These are phyloP conservation scores for Penicillium angulare DNA, from an alignment of 495 filamentous ascomycete species.

Conservation along the genomic window DNA sequence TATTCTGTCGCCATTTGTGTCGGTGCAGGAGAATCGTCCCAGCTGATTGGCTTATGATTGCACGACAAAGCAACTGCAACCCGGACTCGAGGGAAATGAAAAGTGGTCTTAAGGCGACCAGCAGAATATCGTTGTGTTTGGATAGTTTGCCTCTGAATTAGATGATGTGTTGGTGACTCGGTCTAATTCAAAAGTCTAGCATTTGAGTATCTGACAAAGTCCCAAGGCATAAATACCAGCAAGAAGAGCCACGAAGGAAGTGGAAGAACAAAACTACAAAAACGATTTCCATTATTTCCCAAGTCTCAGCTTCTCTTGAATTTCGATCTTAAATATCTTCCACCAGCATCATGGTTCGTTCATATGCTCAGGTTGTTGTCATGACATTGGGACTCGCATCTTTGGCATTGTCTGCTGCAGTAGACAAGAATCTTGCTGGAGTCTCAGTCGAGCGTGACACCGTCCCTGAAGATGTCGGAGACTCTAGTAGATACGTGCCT, in stretches of 20 bases:
- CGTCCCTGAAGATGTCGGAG: no score
- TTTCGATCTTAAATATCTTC: no score
- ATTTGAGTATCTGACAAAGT: no score
- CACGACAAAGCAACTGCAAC: background rate
- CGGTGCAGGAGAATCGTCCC: background rate
- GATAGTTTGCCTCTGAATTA: no score
- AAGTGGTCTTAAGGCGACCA: background rate
- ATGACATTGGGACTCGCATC: constrained; percentile 15
- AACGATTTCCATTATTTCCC: background rate
- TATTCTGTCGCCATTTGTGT: background rate
- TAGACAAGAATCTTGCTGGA: constrained; percentile 1
- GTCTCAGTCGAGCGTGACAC: no score
- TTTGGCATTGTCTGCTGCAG: constrained; percentile 8
- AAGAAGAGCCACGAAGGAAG: no score
- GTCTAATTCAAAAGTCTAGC: no score
- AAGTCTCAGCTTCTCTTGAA: background rate
- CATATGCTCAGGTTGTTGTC: constrained; percentile 3
- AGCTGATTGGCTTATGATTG: background rate
- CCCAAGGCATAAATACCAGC: background rate
- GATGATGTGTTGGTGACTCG: no score
- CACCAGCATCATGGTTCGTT: constrained; percentile 10
- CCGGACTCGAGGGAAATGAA: background rate
- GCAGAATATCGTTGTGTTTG: no score
- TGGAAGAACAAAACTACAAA: no score
- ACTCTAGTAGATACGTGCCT: background rate